phyloP scores from a whole-genome alignment of 257 asterid genomes.

The Mentha longifolia region DNA sequence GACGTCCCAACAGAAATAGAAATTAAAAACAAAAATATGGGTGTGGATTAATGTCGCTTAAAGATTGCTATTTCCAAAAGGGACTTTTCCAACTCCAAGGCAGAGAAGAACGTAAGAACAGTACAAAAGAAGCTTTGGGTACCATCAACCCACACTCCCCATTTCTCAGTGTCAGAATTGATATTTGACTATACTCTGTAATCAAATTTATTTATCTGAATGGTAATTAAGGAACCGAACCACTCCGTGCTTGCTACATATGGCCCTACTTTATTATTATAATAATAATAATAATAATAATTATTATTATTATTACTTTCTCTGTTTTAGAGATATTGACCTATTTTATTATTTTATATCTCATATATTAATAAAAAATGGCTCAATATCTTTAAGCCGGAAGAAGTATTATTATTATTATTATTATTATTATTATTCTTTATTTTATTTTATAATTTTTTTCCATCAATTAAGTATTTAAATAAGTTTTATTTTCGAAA shows the following conservation, averaged over 20 bases:
- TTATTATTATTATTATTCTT: too few relatives aligned
- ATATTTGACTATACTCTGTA: constrained; percentile 22
- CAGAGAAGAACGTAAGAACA: constrained; percentile 34
- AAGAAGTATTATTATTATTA: too few relatives aligned
- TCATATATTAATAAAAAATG: too few relatives aligned
- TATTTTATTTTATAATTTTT: too few relatives aligned
- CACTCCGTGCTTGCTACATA: constrained; percentile 22
- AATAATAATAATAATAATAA: too few relatives aligned
- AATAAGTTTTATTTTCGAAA: too few relatives aligned
- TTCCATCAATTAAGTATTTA: not conserved
- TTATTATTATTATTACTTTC: too few relatives aligned
- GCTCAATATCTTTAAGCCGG: too few relatives aligned
- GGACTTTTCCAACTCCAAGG: constrained; percentile 25
- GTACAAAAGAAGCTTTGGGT: constrained; percentile 17
- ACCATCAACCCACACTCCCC: constrained; percentile 3
- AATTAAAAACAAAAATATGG: constrained; percentile 3
- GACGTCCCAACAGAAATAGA: too few relatives aligned
- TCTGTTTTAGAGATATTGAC: too few relatives aligned
- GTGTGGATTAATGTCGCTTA: constrained; percentile 14
- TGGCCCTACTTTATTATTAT: not conserved
- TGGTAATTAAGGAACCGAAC: constrained; percentile 31
- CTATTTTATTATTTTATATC: too few relatives aligned
- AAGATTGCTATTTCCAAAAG: constrained; percentile 26
- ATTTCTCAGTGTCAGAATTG: constrained; percentile 22
- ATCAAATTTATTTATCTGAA: constrained; percentile 30